These are phyloP conservation scores for Saprolegnia diclina DNA, from an alignment of 352 stramenopile genomes.

Conservation along the genomic window DNA sequence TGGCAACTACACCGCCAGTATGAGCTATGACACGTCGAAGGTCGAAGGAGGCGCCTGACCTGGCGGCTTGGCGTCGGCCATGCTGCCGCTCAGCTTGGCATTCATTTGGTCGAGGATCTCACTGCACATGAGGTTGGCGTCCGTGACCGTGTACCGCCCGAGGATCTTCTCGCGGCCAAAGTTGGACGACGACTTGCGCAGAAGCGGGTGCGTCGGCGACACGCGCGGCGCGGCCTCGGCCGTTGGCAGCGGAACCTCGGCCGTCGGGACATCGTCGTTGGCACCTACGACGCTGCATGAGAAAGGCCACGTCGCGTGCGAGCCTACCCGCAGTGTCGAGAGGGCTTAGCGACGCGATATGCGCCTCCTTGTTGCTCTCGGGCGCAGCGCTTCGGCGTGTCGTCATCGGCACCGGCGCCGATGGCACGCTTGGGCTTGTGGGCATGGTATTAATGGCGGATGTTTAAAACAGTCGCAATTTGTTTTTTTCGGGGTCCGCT, in stretches of 20 bases:
- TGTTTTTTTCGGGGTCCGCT: background rate
- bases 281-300: background rate
- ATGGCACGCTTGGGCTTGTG: background rate
- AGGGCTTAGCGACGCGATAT: background rate
- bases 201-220: background rate
- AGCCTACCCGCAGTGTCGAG: background rate
- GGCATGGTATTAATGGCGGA: background rate
- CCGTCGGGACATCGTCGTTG: background rate
- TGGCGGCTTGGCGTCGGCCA: background rate
- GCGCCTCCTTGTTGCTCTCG: background rate
- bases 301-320: background rate
- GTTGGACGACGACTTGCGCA: background rate
- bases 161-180: conserved; percentile 11
- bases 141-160: conserved; percentile 5
- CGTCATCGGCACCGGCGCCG: background rate
- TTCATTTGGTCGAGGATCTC: conserved; percentile 21
- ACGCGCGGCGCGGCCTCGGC: background rate
- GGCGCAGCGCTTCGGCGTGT: background rate
- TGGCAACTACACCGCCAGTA: conserved; percentile 19
- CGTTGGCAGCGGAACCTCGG: background rate
- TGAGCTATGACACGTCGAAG: background rate
- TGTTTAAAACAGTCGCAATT: background rate
- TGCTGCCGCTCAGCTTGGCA: background rate
- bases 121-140: conserved; percentile 23
- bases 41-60: background rate